A percentile compares a stretch with the other conserved stretches of the same genome.
phyloP scores from a whole-genome alignment of 192 early-diverging fungal genomes.

The Gryganskiella cystojenkinii region DNA sequence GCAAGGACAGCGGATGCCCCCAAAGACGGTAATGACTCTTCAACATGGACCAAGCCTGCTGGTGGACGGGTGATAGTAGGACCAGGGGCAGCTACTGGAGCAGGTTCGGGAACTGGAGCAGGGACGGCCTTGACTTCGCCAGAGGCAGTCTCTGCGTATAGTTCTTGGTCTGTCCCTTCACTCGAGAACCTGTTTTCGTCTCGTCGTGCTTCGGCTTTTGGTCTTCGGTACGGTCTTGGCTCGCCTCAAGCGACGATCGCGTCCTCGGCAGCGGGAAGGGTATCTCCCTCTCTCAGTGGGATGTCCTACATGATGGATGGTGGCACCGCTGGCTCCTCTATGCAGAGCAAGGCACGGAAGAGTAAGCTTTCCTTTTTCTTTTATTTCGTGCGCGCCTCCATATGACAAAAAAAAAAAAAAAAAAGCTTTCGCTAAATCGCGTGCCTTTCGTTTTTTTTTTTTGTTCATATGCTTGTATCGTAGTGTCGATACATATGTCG shows the following conservation, averaged over 20 bases:
- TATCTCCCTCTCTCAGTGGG: conserved; percentile 30
- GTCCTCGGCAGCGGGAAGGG: not conserved
- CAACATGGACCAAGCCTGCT: too few species aligned
- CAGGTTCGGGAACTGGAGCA: too few species aligned
- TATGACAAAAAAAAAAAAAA: too few species aligned
- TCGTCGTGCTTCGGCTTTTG: conserved; percentile 27
- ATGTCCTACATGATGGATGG: conserved; percentile 39
- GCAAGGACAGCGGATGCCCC: too few species aligned
- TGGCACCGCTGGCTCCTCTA: conserved; percentile 7
- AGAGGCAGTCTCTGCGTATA: conserved; percentile 2
- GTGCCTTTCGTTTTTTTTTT: not conserved
- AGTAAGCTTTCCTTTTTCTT: conserved; percentile 7
- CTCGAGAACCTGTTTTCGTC: conserved; percentile 28
- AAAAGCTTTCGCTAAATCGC: not conserved
- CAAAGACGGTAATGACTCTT: too few species aligned
- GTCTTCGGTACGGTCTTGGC: conserved; percentile 18
- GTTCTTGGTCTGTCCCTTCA: conserved; percentile 38
- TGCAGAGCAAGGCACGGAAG: conserved; percentile 31
- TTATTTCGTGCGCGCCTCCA: not conserved
- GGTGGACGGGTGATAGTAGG: too few species aligned
- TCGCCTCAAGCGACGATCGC: not conserved
- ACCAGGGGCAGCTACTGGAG: too few species aligned
- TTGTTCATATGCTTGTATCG: not conserved
- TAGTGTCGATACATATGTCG: conserved; percentile 38
- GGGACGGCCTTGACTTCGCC: too few species aligned